Evolutionary conservation across 2,329 filamentous ascomycete genomes (phyloP).

Genomic region (Bipolaris sorokiniana): DNA sequence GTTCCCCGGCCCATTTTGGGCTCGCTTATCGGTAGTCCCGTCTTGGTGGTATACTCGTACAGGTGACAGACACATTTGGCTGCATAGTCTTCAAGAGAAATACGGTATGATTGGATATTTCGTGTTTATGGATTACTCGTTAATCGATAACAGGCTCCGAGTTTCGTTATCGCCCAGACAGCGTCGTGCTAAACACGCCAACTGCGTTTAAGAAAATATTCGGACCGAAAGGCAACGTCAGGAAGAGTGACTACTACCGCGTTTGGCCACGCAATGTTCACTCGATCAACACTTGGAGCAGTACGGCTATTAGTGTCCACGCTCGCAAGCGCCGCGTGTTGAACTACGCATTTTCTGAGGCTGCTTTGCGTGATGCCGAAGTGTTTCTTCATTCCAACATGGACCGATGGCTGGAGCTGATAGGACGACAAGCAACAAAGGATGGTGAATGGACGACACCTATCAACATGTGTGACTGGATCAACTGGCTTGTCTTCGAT

Average conservation of each 20-base stretch:
- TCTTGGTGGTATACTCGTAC: conserved; percentile 69
- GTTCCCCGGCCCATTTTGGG: conserved; percentile 34
- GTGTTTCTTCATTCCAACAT: conserved; percentile 43
- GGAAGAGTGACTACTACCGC: conserved; percentile 53
- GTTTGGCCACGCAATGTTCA: conserved; percentile 48
- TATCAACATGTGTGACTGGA: conserved; percentile 27
- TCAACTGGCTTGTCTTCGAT: conserved; percentile 52
- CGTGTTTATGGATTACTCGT: background rate
- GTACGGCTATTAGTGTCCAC: conserved; percentile 42
- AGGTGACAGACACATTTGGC: conserved; percentile 73
- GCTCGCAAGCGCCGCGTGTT: conserved; percentile 49
- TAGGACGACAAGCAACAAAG: conserved; percentile 17
- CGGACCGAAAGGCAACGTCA: conserved; percentile 52
- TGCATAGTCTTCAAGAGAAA: conserved; percentile 71
- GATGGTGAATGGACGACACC: conserved; percentile 19
- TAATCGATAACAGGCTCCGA: conserved; percentile 12
- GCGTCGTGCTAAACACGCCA: conserved; percentile 74
- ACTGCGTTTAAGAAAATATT: conserved; percentile 54
- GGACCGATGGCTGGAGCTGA: conserved; percentile 31
- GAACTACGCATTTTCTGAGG: conserved; percentile 52
- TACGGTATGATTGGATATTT: conserved; percentile 60
- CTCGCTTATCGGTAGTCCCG: conserved; percentile 27
- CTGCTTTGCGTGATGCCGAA: conserved; percentile 49
- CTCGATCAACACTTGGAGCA: conserved; percentile 46
- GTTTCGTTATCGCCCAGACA: conserved; percentile 75